Conservation (phyloP, 2,329 filamentous ascomycete genomes). For the Pseudohalonectria lignicola region DNA sequence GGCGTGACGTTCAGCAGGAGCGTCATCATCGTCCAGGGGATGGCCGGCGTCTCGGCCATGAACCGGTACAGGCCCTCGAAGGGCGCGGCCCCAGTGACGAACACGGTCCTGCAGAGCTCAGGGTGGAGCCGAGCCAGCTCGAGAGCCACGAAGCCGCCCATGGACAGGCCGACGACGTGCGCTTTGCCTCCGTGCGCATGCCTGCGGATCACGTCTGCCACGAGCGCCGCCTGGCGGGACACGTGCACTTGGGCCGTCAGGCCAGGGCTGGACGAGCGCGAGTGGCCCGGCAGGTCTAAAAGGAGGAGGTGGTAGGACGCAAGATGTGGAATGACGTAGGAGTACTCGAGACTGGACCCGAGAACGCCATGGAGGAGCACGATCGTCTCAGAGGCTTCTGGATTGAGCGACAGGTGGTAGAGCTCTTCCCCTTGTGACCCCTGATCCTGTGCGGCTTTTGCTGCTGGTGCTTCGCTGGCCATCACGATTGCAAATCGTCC, state of each 20-base stretch:
- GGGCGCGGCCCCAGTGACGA: slow-evolving; percentile 21
- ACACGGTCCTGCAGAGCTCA: slow-evolving; percentile 20
- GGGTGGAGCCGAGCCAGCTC: slow-evolving; percentile 21
- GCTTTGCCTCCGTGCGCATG: slow-evolving; percentile 23
- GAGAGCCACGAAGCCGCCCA: slow-evolving; percentile 24
- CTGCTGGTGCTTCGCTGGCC: too few relatives aligned
- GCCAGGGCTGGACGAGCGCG: slow-evolving; percentile 19
- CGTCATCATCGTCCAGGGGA: slow-evolving; percentile 5
- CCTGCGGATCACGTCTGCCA: slow-evolving; percentile 22
- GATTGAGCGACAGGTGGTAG: too few relatives aligned
- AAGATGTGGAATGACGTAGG: slow-evolving; percentile 21
- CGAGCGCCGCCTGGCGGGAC: slow-evolving; percentile 15
- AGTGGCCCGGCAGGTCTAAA: slow-evolving; percentile 26
- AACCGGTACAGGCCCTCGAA: slow-evolving; percentile 4
- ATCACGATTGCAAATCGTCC: too few relatives aligned
- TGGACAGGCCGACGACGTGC: slow-evolving; percentile 28
- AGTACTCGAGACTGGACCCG: slow-evolving; percentile 32
- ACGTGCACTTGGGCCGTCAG: slow-evolving; percentile 6
- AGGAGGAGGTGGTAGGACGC: slow-evolving; percentile 25
- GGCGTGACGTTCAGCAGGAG: not conserved
- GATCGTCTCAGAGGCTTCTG: slow-evolving; percentile 17
- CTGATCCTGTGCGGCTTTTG: too few relatives aligned
- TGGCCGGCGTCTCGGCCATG: not conserved
- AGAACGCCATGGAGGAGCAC: slow-evolving; percentile 39
- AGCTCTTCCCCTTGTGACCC: too few relatives aligned